Percentiles rank a stretch among this genome's conserved stretches.
These are phyloP conservation scores for Alternaria arbusti DNA, from an alignment of 2,329 filamentous ascomycete genomes.

Conservation along the genomic window DNA sequence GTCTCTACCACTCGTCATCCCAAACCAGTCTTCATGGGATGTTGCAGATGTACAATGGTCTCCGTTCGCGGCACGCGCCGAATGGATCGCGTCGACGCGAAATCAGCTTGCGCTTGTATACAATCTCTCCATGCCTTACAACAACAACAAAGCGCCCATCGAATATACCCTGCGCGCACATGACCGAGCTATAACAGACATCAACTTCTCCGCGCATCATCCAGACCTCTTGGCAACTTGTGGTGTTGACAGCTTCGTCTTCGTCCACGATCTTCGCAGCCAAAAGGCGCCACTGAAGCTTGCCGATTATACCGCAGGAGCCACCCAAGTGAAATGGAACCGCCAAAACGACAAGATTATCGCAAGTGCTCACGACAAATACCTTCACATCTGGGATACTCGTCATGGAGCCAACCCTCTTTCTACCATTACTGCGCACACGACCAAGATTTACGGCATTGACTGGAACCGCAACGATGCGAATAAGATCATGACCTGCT, in stretches of 20 bases:
- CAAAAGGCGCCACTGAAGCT: constrained; percentile 49
- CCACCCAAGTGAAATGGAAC: constrained; percentile 95
- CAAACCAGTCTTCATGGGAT: constrained; percentile 89
- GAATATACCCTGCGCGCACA: constrained; percentile 88
- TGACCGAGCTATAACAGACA: constrained; percentile 88
- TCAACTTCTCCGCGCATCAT: constrained; percentile 94
- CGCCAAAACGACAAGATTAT: constrained; percentile 84
- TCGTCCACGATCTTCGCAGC: constrained; percentile 86
- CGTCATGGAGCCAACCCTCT: constrained; percentile 79
- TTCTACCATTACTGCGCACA: constrained; percentile 84
- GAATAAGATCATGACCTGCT: constrained; percentile 82
- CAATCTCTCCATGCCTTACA: constrained; percentile 72
- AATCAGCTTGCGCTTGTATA: constrained; percentile 94
- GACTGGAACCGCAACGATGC: constrained; percentile 87
- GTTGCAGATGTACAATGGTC: constrained; percentile 98
- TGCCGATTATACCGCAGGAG: constrained; percentile 94
- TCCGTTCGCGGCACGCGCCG: constrained; percentile 85
- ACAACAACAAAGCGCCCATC: constrained; percentile 72
- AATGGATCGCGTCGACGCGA: constrained; percentile 92
- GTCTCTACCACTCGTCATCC: constrained; percentile 82
- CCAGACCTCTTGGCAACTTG: constrained; percentile 89
- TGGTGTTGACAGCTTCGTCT: constrained; percentile 89
- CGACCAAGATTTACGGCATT: constrained; percentile 92
- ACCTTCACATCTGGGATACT: constrained; percentile 88
- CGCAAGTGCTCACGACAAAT: constrained; percentile 88